Base-by-base conservation (phyloP, 139 green algal genomes). In the Coccomyxa sp. region DNA sequence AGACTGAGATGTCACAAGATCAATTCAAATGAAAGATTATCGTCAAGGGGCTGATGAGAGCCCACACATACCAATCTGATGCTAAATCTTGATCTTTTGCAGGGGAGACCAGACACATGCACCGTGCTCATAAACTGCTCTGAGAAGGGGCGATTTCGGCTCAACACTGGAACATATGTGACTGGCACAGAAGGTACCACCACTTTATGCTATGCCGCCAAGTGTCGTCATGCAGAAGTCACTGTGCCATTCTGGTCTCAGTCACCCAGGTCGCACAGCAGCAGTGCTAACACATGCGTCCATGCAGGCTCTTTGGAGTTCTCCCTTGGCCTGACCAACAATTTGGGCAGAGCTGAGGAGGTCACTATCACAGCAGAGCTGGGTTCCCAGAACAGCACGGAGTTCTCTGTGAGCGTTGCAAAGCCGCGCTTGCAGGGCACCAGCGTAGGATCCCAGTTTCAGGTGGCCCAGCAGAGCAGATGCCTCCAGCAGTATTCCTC, bases 151-250 rank as follows among this genome's bases (percentile, higher is more conserved):
- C 80, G 88, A 39, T 86, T 88, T 76, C 84, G 79, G 35, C 50
- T 90, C 33, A 82, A 90, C 27, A 82, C 83, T 1, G 90, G 85
- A 9, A 95, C 89, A 0, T 95, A 93, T 71, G 81, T 93, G 29
- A 84, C 89, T 39, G 85, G 84, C 44, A 82, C 69, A 33, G 84
- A 88, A 68, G 84, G 84, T 84, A 29, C n/a, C 24, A 31, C 33
- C 64, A 37, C 64, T 22, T 34, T 71, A 6, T 71, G 14, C 35
- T 29, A 36, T 71, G 6, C 1, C 64, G 24, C 29, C 5, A 71
- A 34, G 29, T 7, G 64, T 36, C 29, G 24, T 3, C 64, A 14
- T 36, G 27, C 29, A 18, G 64, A 22, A 34, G 6, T 22, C 29
- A 71, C 18, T 1, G 24, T 37, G 7, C 6, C 29, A 71, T 71